phyloP scores from a whole-genome alignment of 768 basidiomycete species.

The Obba rivulosa region DNA sequence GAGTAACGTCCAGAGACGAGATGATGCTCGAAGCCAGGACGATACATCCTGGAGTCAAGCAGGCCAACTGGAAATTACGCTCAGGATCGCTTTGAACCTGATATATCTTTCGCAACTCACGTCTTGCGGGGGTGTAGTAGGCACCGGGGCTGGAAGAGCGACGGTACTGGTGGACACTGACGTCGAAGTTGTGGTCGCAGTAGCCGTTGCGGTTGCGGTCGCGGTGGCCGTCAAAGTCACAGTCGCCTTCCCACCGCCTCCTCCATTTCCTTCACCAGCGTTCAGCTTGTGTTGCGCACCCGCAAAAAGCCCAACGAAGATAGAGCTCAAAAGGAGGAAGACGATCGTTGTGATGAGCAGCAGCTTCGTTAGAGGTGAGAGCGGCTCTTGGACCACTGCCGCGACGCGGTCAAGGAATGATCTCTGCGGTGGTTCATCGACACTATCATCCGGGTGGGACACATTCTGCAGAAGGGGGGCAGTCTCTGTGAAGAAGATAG shows the following conservation, averaged over 20 bases:
- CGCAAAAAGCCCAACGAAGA: constrained; percentile 92
- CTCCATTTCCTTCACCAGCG: constrained; percentile 36
- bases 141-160: constrained; percentile 42
- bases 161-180: constrained; percentile 31
- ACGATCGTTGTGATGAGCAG: constrained; percentile 71
- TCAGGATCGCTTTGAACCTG: background rate
- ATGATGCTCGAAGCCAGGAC: constrained; percentile 78
- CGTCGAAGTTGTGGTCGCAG: constrained; percentile 34
- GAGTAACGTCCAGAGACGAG: constrained; percentile 67
- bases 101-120: constrained; percentile 23
- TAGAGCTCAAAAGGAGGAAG: constrained; percentile 74
- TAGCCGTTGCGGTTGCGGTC: constrained; percentile 31
- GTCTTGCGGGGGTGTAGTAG: constrained; percentile 49
- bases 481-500: constrained; percentile 38
- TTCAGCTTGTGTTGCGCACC: constrained; percentile 79
- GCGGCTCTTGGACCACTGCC: constrained; percentile 62
- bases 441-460: constrained; percentile 34
- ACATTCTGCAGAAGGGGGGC: constrained; percentile 58
- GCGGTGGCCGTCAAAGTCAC: constrained; percentile 35
- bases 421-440: constrained; percentile 15
- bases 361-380: constrained; percentile 80
- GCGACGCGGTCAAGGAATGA: constrained; percentile 46
- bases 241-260: constrained; percentile 35
- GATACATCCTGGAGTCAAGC: constrained; percentile 77
- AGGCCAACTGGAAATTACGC: constrained; percentile 43